Base-by-base conservation (phyloP, 2,329 filamentous ascomycete genomes). In the Pleochaeta shiraiana region DNA sequence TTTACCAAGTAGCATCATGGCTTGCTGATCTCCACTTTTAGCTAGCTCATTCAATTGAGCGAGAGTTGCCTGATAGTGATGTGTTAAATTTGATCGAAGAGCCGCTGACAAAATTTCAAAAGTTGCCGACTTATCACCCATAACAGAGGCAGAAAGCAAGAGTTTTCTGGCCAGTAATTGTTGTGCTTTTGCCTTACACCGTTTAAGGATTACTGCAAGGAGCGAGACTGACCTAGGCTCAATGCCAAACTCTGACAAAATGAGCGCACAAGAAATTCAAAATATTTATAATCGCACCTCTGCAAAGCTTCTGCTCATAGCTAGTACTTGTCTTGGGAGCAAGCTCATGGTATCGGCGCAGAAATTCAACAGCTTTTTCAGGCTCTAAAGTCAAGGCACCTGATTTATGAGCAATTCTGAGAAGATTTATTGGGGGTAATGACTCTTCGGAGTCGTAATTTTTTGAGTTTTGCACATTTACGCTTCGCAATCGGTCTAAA, bases 1-100 rank as follows among this genome's bases (percentile, higher is more conserved):
- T 64, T 71, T 69, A 3, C 70, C 71, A 1, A 72, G 65, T 14
- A 73, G 59, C 6, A 67, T 65, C 69, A 73, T 70, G 11, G 72
- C 71, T 64, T 69, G 65, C 12, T 68, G 67, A 50, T 73, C 69
- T 6, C 68, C 66, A 3, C 66, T 68, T 63, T 70, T 69, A 16
- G 71, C 70, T 19, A 72, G 63, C 2, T 65, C 50, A 33, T 66
- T 64, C 5, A 73, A 65, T 16, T 64, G 65, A 43, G 67, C 45
- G 11, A 72, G 65, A 19, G 67, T 64, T 16, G 31, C 30, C 11
- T 43, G 34, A 30, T 67, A 67, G 0, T 67, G 57, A 55, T 65
- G 16, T 1, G 70, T 39, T 0, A 24, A 57, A 2, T 64, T 65
- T 2, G 30, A 57, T 3, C 57, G 57, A 9, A 71, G 65, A 37